Base-by-base conservation (phyloP, 176 grass and related monocot genomes). In the Tillandsia fasciculata region DNA sequence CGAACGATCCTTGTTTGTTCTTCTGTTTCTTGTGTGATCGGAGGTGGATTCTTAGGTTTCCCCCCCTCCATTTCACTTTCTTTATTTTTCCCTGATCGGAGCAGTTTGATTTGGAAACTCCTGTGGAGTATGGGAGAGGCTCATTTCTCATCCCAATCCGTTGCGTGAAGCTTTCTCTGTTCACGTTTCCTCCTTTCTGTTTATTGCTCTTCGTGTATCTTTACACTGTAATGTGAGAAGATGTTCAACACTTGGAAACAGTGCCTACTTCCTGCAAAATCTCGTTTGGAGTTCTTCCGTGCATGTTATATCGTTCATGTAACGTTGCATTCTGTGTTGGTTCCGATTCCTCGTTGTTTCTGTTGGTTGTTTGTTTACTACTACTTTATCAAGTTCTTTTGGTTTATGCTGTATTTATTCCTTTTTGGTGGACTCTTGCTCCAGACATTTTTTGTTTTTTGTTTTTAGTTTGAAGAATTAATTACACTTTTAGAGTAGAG, bases 1-100 rank as follows among this genome's bases (percentile, higher is more conserved):
- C 42, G 7, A 61, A 74, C 11, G 20, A 74, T 81, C 9, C 58
- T 67, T 57, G 2, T 66, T 26, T 53, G 23, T 20, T 72, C 15
- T 52, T 54, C 24, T 26, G 57, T n/a, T 61, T 61, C 56, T 61
- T 10, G 15, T 15, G 22, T 20, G 56, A 61, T 61, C 56, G 56
- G 13, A 23, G 1, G 56, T 61, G n/a, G 56, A 61, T 18, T 61
- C 15, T n/a, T 61, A 61, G 1, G 8, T 61, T 20, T 10, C n/a
- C n/a, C 9, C 24, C 18, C 58, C 5, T 63, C 9, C 58, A 63
- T 63, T 22, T 63, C 20, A 1, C 24, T 24, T 26, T 63, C 20
- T 63, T 63, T 63, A 63, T 17, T 17, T 63, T 63, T 63, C 58
- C 10, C 20, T 63, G 2, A 10, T 63, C 33, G 33, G 33, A 42